Conservation (phyloP, 768 basidiomycete genomes). For the Mycena polygramma region DNA sequence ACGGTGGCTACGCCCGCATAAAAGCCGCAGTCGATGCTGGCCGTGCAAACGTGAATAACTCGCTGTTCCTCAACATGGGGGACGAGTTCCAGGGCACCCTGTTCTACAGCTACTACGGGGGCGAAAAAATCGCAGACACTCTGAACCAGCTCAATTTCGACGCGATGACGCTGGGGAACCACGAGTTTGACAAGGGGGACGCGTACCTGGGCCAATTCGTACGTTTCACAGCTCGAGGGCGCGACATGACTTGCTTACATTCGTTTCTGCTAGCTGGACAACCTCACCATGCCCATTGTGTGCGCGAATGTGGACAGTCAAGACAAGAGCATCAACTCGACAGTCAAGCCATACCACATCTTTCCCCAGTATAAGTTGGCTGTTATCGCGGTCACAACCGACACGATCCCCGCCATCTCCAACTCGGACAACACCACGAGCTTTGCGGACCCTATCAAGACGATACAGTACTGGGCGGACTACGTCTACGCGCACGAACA, state of each 20-base stretch:
- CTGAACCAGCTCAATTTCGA: constrained; percentile 60
- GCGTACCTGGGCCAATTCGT: constrained; percentile 52
- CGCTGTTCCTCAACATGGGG: constrained; percentile 58
- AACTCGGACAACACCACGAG: constrained; percentile 53
- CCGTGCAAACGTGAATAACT: constrained; percentile 49
- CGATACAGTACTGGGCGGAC: constrained; percentile 53
- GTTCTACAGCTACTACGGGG: constrained; percentile 60
- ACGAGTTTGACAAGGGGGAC: constrained; percentile 61
- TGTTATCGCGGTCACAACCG: constrained; percentile 58
- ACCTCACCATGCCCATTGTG: constrained; percentile 59
- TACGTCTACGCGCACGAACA: constrained; percentile 49
- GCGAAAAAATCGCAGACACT: constrained; percentile 54
- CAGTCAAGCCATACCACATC: constrained; percentile 55
- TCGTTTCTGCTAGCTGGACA: constrained; percentile 41
- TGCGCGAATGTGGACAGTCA: constrained; percentile 59
- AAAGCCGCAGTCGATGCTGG: constrained; percentile 53
- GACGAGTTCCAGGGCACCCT: constrained; percentile 65
- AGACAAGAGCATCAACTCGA: constrained; percentile 47
- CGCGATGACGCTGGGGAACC: constrained; percentile 60
- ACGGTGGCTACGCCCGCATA: constrained; percentile 58
- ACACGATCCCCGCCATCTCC: constrained; percentile 54
- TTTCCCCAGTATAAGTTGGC: constrained; percentile 56
- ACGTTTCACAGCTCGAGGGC: not conserved
- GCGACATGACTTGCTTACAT: constrained; percentile 7
- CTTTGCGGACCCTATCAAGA: constrained; percentile 54